These are phyloP conservation scores for Ophiosphaerella narmari DNA, from an alignment of 2,329 filamentous ascomycete species.

Conservation along the genomic window DNA sequence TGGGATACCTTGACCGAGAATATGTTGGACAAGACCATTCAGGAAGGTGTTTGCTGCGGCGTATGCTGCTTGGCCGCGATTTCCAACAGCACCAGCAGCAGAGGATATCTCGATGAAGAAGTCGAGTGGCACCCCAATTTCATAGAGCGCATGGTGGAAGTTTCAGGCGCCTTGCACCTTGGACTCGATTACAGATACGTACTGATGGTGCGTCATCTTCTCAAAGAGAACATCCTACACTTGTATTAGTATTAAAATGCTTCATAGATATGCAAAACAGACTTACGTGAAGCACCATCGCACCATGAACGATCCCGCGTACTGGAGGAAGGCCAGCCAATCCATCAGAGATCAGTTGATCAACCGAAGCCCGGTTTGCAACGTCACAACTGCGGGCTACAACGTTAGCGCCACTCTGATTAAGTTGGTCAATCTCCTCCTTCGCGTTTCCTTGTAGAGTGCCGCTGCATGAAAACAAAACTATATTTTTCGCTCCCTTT, in stretches of 20 bases:
- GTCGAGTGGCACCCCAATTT: constrained; percentile 27
- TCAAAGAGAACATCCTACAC: constrained; percentile 24
- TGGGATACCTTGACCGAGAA: constrained; percentile 18
- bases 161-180: constrained; percentile 30
- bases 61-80: constrained; percentile 30
- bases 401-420: constrained; percentile 14
- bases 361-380: constrained; percentile 15
- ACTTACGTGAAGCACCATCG: constrained; percentile 30
- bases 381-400: constrained; percentile 24
- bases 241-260: background rate
- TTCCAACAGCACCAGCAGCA: constrained; percentile 21
- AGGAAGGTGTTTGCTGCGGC: constrained; percentile 36
- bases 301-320: constrained; percentile 30
- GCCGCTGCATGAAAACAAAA: constrained; percentile 27
- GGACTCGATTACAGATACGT: constrained; percentile 17
- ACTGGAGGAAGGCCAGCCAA: constrained; percentile 25
- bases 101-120: constrained; percentile 49
- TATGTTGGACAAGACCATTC: constrained; percentile 31
- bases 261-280: background rate
- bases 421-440: constrained; percentile 16
- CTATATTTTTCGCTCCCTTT: constrained; percentile 29
- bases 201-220: constrained; percentile 26
- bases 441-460: constrained; percentile 13
- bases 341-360: constrained; percentile 9
- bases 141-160: constrained; percentile 16